These are phyloP conservation scores for Incumbomyces delicatus DNA, from an alignment of 2,329 filamentous ascomycete genomes.

Conservation along the genomic window DNA sequence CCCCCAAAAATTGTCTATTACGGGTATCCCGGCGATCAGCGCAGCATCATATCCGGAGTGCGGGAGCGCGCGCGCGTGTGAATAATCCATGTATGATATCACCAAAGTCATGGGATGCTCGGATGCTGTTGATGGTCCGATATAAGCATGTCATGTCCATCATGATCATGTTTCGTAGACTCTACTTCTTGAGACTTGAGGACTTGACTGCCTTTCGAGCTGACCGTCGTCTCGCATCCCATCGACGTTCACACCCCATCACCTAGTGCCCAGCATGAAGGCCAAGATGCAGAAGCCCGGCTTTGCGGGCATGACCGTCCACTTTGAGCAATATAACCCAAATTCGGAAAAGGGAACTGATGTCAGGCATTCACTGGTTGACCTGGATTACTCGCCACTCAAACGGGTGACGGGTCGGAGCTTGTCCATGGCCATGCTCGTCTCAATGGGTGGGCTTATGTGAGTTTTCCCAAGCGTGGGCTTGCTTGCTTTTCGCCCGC, in stretches of 20 bases:
- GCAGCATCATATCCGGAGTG: too few relatives aligned
- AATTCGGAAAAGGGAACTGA: slow-evolving; percentile 11
- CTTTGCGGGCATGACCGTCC: slow-evolving; percentile 8
- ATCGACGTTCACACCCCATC: neutral
- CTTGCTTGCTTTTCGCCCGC: neutral
- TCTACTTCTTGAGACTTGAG: too few relatives aligned
- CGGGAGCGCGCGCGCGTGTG: too few relatives aligned
- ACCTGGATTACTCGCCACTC: slow-evolving; percentile 21
- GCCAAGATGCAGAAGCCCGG: slow-evolving; percentile 4
- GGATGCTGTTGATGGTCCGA: too few relatives aligned
- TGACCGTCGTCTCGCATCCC: too few relatives aligned
- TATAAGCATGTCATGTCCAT: too few relatives aligned
- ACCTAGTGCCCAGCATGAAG: neutral
- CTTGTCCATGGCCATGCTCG: slow-evolving; percentile 32
- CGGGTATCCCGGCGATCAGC: too few relatives aligned
- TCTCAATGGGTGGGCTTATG: slow-evolving; percentile 36
- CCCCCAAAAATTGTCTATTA: too few relatives aligned
- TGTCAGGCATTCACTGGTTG: slow-evolving; percentile 15
- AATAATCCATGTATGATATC: slow-evolving; percentile 1
- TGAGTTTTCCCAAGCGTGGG: neutral
- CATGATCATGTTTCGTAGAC: too few relatives aligned
- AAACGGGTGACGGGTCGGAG: slow-evolving; percentile 28
- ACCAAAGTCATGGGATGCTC: neutral
- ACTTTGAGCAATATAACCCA: slow-evolving; percentile 18
- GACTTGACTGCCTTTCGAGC: too few relatives aligned